Percentiles rank a stretch among this genome's conserved stretches.
Evolutionary conservation across 202 grass and related monocot species (phyloP).

Genomic region (Digitaria exilis): DNA sequence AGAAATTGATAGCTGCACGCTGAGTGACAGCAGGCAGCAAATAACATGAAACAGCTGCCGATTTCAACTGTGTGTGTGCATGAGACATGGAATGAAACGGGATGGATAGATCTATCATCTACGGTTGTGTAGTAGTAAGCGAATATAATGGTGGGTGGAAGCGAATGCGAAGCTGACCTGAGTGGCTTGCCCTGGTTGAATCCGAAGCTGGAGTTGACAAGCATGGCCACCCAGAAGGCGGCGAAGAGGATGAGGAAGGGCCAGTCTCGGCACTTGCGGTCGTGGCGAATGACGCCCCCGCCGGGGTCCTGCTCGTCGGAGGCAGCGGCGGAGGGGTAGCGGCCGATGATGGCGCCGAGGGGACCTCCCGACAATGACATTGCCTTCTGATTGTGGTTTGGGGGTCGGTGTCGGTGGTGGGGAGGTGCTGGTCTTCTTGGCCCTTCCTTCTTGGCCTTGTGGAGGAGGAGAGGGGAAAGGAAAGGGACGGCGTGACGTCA

Average conservation of each 20-base stretch:
- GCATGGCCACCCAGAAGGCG: conserved; percentile 87
- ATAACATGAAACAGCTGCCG: no score
- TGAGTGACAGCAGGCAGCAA: no score
- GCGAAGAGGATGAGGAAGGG: conserved; percentile 78
- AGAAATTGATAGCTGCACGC: neutral
- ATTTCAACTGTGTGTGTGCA: no score
- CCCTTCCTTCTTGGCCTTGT: no score
- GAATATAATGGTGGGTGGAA: neutral
- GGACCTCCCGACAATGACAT: conserved; percentile 53
- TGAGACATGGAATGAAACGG: neutral
- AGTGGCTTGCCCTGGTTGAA: conserved; percentile 92
- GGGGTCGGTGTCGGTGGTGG: neutral
- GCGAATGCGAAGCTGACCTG: conserved; percentile 37
- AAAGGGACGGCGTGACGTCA: no score
- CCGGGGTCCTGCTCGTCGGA: conserved; percentile 23
- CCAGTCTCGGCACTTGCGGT: conserved; percentile 88
- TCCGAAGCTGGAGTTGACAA: conserved; percentile 97
- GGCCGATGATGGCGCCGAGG: conserved; percentile 81
- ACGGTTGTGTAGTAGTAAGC: no score
- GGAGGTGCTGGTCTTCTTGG: neutral
- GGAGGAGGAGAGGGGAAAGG: neutral
- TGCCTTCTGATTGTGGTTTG: neutral
- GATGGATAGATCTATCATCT: neutral
- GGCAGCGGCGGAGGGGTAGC: conserved; percentile 44
- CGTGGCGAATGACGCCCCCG: conserved; percentile 62